Base-by-base conservation (phyloP, 2,329 filamentous ascomycete genomes). In the Xylaria arbuscula region DNA sequence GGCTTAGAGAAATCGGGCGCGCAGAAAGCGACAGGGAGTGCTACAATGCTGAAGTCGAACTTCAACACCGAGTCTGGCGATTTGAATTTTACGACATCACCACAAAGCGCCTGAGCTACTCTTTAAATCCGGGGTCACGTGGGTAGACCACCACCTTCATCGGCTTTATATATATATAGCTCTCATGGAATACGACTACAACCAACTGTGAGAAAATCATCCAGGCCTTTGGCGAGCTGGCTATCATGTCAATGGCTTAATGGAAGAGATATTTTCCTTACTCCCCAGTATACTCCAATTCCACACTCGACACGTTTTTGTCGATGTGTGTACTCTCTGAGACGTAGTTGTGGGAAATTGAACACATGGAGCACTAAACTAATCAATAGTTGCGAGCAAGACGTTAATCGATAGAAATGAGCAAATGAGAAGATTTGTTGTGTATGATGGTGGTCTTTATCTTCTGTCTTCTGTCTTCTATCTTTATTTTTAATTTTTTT, bases 1-100 rank as follows among this genome's bases (percentile, higher is more conserved):
- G 79, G 77, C 13, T 69, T 81, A 48, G 80, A 81, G 68, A 81
- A 81, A 72, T 62, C 78, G 32, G 77, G 77, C 22, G 68, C 78
- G 15, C 75, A 74, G 54, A 76, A 75, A 62, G 73, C 76, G 1
- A 78, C 75, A 1, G 79, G 80, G 36, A 80, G 79, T 66, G 74
- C 78, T 13, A 72, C 74, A 24, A 70, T 75, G 24, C 73, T 77
- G 58, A 77, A 77, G 57, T 76, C 77, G 19, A 69, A 73, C 6
- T 78, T 80, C 47, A 78, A 78, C 61, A 73, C 68, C 24, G 78
- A 80, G 58, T 76, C 79, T 62, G 74, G 75, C 8, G 73, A 75
- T 40, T 67, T 75, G 2, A 65, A 63, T 17, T 72, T 74, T 54
- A 36, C 75, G 8, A 34, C 74, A 17, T 72, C 76, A 45, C 77